Percentiles rank a stretch among this genome's conserved stretches.
Conservation (phyloP, 2,329 filamentous ascomycete species). For the Calonectria fujianensis region DNA sequence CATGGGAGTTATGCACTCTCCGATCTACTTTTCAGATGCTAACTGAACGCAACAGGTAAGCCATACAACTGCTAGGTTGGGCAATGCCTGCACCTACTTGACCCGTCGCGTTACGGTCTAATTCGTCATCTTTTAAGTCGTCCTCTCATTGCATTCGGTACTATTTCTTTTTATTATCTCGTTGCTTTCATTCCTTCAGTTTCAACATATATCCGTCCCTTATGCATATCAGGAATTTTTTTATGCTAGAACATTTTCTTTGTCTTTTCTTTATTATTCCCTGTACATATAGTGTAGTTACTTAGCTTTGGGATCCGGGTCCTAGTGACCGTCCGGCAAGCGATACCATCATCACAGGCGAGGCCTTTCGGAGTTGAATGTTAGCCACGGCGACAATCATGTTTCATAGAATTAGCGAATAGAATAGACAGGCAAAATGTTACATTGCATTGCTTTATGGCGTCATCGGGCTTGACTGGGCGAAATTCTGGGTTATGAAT, state of each 20-base stretch:
- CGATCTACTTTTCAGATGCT: not conserved
- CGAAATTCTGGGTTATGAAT: not conserved
- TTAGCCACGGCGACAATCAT: slow-evolving; percentile 15
- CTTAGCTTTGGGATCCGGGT: slow-evolving; percentile 18
- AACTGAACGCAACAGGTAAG: slow-evolving; percentile 8
- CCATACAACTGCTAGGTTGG: slow-evolving; percentile 24
- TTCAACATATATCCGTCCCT: slow-evolving; percentile 19
- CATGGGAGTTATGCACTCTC: not conserved
- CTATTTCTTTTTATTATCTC: slow-evolving; percentile 1
- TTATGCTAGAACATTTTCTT: slow-evolving; percentile 10
- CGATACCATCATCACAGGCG: slow-evolving; percentile 14
- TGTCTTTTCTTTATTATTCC: slow-evolving; percentile 17
- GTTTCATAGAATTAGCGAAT: slow-evolving; percentile 27
- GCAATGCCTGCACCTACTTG: slow-evolving; percentile 32
- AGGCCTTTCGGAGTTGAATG: slow-evolving; percentile 13
- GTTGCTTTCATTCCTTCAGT: not conserved
- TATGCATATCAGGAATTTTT: slow-evolving; percentile 21
- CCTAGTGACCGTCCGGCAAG: slow-evolving; percentile 21
- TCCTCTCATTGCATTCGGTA: not conserved
- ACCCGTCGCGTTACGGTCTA: slow-evolving; percentile 28
- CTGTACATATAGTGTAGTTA: slow-evolving; percentile 26
- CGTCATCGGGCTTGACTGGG: not conserved
- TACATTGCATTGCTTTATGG: not conserved
- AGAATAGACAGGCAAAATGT: slow-evolving; percentile 6
- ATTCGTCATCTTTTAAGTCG: not conserved